phyloP scores from a whole-genome alignment of 495 filamentous ascomycete genomes.

The Neurospora discreta region DNA sequence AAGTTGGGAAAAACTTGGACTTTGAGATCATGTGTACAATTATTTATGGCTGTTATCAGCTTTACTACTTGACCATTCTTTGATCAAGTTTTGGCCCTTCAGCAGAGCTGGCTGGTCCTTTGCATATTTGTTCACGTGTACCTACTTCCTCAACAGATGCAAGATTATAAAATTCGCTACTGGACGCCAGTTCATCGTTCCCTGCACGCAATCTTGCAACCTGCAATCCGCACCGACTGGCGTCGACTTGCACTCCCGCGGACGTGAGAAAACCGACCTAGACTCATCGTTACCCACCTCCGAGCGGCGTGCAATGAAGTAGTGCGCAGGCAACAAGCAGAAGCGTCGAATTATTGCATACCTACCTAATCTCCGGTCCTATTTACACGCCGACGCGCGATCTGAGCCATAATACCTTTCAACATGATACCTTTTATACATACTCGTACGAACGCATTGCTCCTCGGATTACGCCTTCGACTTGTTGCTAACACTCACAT shows the following conservation, averaged over 20 bases:
- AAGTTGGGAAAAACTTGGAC: not conserved
- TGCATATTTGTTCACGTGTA: not conserved
- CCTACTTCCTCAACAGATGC: not conserved
- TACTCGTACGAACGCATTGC: slow-evolving; percentile 42
- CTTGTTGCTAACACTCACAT: slow-evolving; percentile 16
- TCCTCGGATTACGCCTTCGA: not conserved
- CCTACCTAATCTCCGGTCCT: not conserved
- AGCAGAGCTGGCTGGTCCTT: not conserved
- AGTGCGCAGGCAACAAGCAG: not conserved
- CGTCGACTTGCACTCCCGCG: not conserved
- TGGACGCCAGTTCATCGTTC: not conserved
- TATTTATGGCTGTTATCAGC: not conserved
- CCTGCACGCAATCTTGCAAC: not conserved
- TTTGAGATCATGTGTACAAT: not conserved
- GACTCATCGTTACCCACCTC: not conserved
- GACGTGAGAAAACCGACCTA: not conserved
- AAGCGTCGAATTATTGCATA: not conserved
- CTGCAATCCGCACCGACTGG: not conserved
- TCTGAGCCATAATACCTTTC: not conserved
- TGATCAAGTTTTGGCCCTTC: not conserved
- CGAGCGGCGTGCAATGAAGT: not conserved
- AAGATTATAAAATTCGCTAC: not conserved
- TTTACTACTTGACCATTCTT: not conserved
- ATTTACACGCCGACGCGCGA: not conserved
- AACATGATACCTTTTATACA: slow-evolving; percentile 84